Conservation (phyloP, 1,284 basidiomycete species). For the Vanrija humicola region DNA sequence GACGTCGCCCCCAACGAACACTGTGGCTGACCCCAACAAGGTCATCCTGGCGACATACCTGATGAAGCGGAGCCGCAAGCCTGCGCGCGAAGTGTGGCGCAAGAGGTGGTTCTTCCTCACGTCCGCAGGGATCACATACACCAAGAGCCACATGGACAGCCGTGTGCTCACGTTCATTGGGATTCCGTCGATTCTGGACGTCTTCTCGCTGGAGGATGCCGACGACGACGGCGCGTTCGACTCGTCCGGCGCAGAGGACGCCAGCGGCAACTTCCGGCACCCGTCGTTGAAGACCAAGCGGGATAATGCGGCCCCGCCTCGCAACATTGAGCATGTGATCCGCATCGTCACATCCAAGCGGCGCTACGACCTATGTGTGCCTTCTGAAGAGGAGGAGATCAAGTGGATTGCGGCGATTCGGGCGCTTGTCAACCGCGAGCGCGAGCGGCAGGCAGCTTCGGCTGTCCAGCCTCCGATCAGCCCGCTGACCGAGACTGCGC, state of each 20-base stretch:
- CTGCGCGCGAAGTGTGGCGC: conserved; percentile 87
- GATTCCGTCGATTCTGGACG: conserved; percentile 81
- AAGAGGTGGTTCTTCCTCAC: conserved; percentile 90
- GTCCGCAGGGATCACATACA: conserved; percentile 74
- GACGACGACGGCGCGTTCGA: conserved; percentile 14
- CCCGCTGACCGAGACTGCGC: not conserved
- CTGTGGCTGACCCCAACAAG: conserved; percentile 60
- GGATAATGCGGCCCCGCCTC: not conserved
- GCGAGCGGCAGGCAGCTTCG: conserved; percentile 14
- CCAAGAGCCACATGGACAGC: conserved; percentile 84
- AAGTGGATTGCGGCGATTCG: conserved; percentile 94
- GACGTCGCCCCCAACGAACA: not conserved
- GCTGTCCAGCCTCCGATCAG: not conserved
- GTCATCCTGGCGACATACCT: conserved; percentile 82
- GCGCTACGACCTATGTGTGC: conserved; percentile 83
- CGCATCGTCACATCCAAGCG: conserved; percentile 95
- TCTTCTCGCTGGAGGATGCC: conserved; percentile 60
- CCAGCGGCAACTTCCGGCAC: not conserved
- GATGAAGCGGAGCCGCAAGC: conserved; percentile 81
- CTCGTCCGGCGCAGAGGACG: conserved; percentile 3
- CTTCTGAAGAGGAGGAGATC: conserved; percentile 96
- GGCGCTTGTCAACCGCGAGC: conserved; percentile 62
- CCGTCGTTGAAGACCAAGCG: not conserved
- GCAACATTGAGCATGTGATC: conserved; percentile 64
- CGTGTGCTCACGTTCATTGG: conserved; percentile 83